Conservation (phyloP, 768 basidiomycete species). For the Termitomyces sp. region DNA sequence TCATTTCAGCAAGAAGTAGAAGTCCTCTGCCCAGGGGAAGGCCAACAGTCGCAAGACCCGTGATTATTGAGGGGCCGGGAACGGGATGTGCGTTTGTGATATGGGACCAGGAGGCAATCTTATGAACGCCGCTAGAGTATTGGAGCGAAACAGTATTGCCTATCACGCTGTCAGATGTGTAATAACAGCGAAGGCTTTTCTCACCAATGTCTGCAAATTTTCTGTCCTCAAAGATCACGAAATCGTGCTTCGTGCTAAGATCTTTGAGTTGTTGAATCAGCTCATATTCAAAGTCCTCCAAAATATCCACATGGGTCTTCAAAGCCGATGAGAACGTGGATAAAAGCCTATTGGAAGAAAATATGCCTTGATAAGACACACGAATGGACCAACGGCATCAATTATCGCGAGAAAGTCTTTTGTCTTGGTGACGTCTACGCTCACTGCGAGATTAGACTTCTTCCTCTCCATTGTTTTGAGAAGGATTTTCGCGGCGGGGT, state of each 20-base stretch:
- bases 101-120: conserved; percentile 93
- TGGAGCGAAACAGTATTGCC: conserved; percentile 96
- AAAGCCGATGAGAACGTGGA: conserved; percentile 20
- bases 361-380: conserved; percentile 90
- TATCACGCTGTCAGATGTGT: conserved; percentile 25
- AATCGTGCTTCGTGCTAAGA: conserved; percentile 79
- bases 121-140: conserved; percentile 89
- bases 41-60: conserved; percentile 86
- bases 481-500: conserved; percentile 74
- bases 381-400: conserved; percentile 81
- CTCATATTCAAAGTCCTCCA: conserved; percentile 81
- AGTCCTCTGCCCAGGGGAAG: conserved; percentile 81
- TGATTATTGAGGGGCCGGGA: conserved; percentile 91
- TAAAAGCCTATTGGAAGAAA: conserved; percentile 14
- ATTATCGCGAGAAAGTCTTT: conserved; percentile 80
- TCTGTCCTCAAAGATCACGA: conserved; percentile 95
- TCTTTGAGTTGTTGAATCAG: conserved; percentile 65
- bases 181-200: conserved; percentile 8
- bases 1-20: conserved; percentile 95
- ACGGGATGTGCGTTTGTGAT: conserved; percentile 96
- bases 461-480: conserved; percentile 84
- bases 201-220: conserved; percentile 98
- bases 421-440: conserved; percentile 86
- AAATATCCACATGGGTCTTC: conserved; percentile 95
- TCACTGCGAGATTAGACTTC: conserved; percentile 88